Percentiles rank a stretch among this genome's conserved stretches.
Conservation (phyloP, 2,329 filamentous ascomycete species). For the Arthrinium phaeospermum region DNA sequence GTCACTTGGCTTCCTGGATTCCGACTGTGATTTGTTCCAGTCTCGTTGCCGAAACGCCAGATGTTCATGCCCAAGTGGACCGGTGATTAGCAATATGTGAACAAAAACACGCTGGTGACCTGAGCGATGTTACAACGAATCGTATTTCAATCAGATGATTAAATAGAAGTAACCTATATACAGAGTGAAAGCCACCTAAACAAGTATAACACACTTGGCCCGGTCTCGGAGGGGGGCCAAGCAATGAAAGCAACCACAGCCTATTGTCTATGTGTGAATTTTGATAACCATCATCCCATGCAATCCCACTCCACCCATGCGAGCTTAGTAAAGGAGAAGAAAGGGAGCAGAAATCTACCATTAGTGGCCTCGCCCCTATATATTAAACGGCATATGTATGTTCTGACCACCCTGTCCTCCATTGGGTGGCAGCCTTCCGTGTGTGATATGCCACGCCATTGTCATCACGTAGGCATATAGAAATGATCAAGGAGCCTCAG, state of each 20-base stretch:
- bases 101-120: background rate
- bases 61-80: no score
- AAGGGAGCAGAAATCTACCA: background rate
- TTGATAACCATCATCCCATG: background rate
- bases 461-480: background rate
- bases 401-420: background rate
- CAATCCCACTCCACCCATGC: background rate
- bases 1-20: background rate
- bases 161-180: background rate
- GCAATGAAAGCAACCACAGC: background rate
- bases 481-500: background rate
- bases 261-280: conserved; percentile 3
- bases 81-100: background rate
- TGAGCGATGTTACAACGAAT: background rate
- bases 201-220: background rate
- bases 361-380: background rate
- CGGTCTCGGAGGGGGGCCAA: background rate
- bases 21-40: background rate
- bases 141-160: background rate
- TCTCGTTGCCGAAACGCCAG: background rate
- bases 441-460: background rate
- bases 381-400: background rate
- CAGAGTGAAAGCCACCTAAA: background rate
- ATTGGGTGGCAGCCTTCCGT: background rate
- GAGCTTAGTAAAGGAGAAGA: background rate